Percentiles rank a stretch among this genome's conserved stretches.
Evolutionary conservation across 176 grass and related monocot genomes (phyloP).

Genomic region (Microstegium vimineum): DNA sequence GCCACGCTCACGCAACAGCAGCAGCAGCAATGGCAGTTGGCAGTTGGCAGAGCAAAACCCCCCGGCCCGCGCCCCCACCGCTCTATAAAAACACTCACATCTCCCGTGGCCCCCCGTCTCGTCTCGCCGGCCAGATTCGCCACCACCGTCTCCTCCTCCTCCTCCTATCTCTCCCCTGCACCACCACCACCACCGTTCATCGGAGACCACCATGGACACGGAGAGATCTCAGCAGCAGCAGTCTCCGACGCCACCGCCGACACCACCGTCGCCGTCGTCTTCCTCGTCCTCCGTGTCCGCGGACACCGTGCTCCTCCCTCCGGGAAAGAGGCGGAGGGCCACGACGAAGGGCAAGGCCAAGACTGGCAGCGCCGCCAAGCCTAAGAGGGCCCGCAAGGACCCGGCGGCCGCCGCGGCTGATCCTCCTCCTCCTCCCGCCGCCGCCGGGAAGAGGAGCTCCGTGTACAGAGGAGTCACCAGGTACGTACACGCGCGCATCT

Average conservation of each 20-base stretch:
- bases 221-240: slow-evolving; percentile 12
- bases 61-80: too few relatives aligned
- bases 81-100: neutral
- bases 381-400: slow-evolving; percentile 53
- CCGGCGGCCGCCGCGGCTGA: neutral
- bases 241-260: neutral
- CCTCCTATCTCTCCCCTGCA: neutral
- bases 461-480: slow-evolving; percentile 88
- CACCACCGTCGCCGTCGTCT: neutral
- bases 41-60: too few relatives aligned
- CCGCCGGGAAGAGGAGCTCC: slow-evolving; percentile 76
- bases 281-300: slow-evolving; percentile 32
- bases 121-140: neutral
- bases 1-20: neutral
- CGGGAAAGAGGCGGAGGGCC: neutral
- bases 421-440: slow-evolving; percentile 21
- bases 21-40: too few relatives aligned
- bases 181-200: neutral
- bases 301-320: neutral
- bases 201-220: slow-evolving; percentile 13
- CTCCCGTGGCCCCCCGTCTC: neutral
- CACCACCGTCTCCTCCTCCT: too few relatives aligned
- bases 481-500: neutral
- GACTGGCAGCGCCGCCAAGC: slow-evolving; percentile 24
- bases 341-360: neutral